A percentile compares a stretch with the other conserved stretches of the same genome.
These are phyloP conservation scores for Tetracladium setigerum DNA, from an alignment of 495 filamentous ascomycete species.

Conservation along the genomic window DNA sequence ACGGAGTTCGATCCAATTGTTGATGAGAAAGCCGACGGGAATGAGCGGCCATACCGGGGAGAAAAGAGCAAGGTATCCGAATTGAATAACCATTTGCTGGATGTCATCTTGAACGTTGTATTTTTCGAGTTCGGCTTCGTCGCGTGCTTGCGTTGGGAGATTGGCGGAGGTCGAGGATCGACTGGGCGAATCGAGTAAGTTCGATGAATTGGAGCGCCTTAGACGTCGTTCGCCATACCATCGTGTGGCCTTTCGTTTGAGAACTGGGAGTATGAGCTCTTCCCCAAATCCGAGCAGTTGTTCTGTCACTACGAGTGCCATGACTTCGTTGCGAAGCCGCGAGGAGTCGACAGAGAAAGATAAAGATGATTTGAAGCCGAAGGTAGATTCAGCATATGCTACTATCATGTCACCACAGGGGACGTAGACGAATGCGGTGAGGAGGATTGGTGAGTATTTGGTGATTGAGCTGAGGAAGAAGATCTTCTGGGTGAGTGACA, in stretches of 20 bases:
- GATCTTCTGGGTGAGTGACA: conserved; percentile 12
- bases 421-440: conserved; percentile 15
- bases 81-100: conserved; percentile 11
- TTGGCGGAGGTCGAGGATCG: too few relatives aligned
- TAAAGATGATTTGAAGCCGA: background rate
- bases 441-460: conserved; percentile 10
- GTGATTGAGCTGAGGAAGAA: conserved; percentile 14
- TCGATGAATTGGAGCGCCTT: background rate
- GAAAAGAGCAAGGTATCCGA: conserved; percentile 12
- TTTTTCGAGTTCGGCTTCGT: conserved; percentile 7
- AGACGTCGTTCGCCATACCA: conserved; percentile 7
- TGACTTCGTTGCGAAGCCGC: conserved; percentile 12
- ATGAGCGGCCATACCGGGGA: conserved; percentile 13
- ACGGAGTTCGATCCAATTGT: conserved; percentile 14
- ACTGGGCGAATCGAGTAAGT: background rate
- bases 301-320: conserved; percentile 5
- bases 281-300: conserved; percentile 8
- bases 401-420: conserved; percentile 8
- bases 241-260: conserved; percentile 1
- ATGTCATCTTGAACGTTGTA: conserved; percentile 14
- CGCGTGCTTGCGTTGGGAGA: background rate
- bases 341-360: conserved; percentile 4
- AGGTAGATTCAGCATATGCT: background rate
- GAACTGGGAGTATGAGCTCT: conserved; percentile 7
- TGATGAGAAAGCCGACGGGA: conserved; percentile 11